phyloP scores from a whole-genome alignment of 2,329 filamentous ascomycete species.

The Ophiostoma angusticollis region DNA sequence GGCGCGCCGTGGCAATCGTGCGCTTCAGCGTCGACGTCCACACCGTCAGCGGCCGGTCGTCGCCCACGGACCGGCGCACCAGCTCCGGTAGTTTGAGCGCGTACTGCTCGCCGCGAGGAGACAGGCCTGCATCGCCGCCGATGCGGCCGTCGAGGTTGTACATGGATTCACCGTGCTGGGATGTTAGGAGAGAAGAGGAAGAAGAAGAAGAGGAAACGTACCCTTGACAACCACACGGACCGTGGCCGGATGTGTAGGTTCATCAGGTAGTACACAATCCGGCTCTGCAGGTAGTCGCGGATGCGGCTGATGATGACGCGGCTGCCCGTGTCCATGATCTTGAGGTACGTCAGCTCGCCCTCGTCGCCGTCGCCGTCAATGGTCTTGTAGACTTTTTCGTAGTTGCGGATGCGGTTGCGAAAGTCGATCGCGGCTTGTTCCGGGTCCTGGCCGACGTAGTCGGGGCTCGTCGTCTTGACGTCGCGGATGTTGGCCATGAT shows the following conservation, averaged over 20 bases:
- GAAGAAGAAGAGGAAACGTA: slow-evolving; percentile 31
- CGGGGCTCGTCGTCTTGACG: slow-evolving; percentile 91
- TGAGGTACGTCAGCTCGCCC: slow-evolving; percentile 81
- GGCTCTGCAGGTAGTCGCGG: slow-evolving; percentile 89
- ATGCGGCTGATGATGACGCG: slow-evolving; percentile 98
- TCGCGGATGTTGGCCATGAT: slow-evolving; percentile 98
- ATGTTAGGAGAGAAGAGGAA: neutral
- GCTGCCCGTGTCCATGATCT: slow-evolving; percentile 91
- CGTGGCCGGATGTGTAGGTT: slow-evolving; percentile 95
- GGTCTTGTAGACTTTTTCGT: slow-evolving; percentile 92
- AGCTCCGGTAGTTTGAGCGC: slow-evolving; percentile 73
- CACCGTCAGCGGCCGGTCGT: slow-evolving; percentile 47
- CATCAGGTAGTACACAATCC: slow-evolving; percentile 96
- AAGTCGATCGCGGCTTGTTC: slow-evolving; percentile 86
- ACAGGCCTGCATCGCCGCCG: slow-evolving; percentile 81
- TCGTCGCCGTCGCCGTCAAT: slow-evolving; percentile 74
- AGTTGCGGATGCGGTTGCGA: slow-evolving; percentile 85
- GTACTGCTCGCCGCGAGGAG: slow-evolving; percentile 75
- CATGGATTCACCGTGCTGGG: slow-evolving; percentile 80
- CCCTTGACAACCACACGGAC: slow-evolving; percentile 90
- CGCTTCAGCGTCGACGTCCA: slow-evolving; percentile 57
- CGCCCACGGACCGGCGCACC: slow-evolving; percentile 70
- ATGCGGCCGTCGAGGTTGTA: slow-evolving; percentile 88
- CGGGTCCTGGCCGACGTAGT: slow-evolving; percentile 89
- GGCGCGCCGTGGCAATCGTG: slow-evolving; percentile 82